Evolutionary conservation across 345 rosid species (phyloP), one percentile per base, ranked within the genome.

Genomic region (Pugionium cornutum): DNA sequence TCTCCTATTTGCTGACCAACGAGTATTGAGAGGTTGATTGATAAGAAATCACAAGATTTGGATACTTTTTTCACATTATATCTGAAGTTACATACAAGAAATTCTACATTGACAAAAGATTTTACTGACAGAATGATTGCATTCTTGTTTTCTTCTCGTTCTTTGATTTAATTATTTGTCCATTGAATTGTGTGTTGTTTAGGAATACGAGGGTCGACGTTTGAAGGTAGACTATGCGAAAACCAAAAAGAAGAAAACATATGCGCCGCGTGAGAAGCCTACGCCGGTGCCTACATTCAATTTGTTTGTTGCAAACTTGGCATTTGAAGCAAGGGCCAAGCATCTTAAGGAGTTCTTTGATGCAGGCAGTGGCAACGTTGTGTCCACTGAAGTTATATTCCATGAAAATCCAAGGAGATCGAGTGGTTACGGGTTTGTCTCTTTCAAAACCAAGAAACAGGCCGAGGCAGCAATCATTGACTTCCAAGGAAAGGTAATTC

Each of bases 381-480:
- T 76, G 33, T 82, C 90, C 50, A 81, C 91, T 47, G 89, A 86
- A 72, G 72, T 88, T 58, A 67, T 88, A 75, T 88, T 78, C 70
- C 86, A 83, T 54, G 89, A 81, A n/a, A 86, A 84, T 66, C 88
- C 92, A 1, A 79, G 91, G 74, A 82, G 79, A 78, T 78, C 91
- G 25, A 77, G 95, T 48, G 95, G 97, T 6, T 86, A 88, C 58
- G 95, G 92, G 7, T 86, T 90, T 82, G 92, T 88, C 40, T 74
- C 92, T 45, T 88, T 90, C 80, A 84, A 84, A 76, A 74, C 83
- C 74, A 88, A 83, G 79, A 86, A 78, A 76, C 83, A 74, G 52
- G 97, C 92, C 4, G 92, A 90, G 9, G 77, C 70, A 9, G 92
- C 92, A 2, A 65, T 88, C 55, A 40, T 80, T 72, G 56, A 82